phyloP scores from a whole-genome alignment of 441 rosid genomes.

The Populus tomentosa region DNA sequence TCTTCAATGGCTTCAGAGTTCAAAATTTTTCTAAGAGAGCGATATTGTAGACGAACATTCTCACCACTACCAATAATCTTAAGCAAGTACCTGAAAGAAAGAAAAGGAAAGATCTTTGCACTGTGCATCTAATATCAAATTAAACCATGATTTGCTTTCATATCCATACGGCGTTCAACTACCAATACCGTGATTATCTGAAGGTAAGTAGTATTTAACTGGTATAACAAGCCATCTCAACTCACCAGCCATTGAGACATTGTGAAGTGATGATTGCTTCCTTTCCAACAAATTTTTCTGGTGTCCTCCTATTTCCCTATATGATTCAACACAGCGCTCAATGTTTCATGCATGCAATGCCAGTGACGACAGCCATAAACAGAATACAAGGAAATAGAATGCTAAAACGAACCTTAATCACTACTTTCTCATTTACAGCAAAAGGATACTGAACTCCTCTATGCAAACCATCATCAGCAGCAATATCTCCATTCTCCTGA shows the following conservation, averaged over 20 bases:
- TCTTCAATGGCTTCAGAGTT: constrained; percentile 40
- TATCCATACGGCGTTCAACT: neutral
- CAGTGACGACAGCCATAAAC: constrained; percentile 1
- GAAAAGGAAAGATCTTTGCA: neutral
- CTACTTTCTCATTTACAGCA: constrained; percentile 86
- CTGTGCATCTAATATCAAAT: neutral
- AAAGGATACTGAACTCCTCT: constrained; percentile 87
- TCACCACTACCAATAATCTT: constrained; percentile 81
- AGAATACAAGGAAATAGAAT: constrained; percentile 2
- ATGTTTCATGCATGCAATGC: neutral
- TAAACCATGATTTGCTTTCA: neutral
- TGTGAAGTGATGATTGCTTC: constrained; percentile 95
- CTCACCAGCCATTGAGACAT: constrained; percentile 98
- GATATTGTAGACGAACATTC: constrained; percentile 80
- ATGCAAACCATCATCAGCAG: constrained; percentile 55
- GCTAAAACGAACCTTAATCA: constrained; percentile 60
- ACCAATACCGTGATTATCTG: neutral
- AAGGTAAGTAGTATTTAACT: neutral
- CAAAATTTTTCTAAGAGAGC: constrained; percentile 68
- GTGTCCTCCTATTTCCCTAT: constrained; percentile 93
- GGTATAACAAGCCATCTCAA: constrained; percentile 1
- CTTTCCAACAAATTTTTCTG: constrained; percentile 90
- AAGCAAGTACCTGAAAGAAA: constrained; percentile 63
- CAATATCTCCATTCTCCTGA: constrained; percentile 77
- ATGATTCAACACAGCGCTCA: constrained; percentile 26